Conservation (phyloP, 139 green algal species). For the Cymbomonas tetramitiformis region DNA sequence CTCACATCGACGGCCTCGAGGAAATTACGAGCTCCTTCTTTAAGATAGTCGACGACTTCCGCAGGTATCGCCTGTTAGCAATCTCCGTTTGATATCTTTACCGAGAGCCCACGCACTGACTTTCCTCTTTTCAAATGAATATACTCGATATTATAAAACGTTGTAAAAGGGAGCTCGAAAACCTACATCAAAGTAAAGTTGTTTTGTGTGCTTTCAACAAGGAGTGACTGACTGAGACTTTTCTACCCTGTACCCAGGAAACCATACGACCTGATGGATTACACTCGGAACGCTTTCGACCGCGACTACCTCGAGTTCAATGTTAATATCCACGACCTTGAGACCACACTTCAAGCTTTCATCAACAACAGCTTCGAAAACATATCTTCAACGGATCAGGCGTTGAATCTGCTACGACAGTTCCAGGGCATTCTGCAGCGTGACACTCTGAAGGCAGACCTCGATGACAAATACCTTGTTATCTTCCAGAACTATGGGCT, state of each 20-base stretch:
- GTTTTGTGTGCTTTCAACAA: too few species aligned
- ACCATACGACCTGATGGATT: slow-evolving; percentile 81
- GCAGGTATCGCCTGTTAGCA: too few species aligned
- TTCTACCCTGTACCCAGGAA: slow-evolving; percentile 61
- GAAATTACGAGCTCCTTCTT: slow-evolving; percentile 62
- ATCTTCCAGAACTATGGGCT: slow-evolving; percentile 71
- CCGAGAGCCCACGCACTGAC: too few species aligned
- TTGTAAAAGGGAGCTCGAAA: too few species aligned
- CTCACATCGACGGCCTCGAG: slow-evolving; percentile 66
- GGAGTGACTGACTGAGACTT: too few species aligned
- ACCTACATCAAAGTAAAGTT: too few species aligned
- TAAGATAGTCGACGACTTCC: slow-evolving; percentile 67
- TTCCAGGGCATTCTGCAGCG: slow-evolving; percentile 68
- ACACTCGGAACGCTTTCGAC: slow-evolving; percentile 67
- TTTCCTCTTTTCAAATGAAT: too few species aligned
- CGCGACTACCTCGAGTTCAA: slow-evolving; percentile 85
- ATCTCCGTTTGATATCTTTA: too few species aligned
- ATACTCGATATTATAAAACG: too few species aligned
- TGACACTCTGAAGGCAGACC: slow-evolving; percentile 54
- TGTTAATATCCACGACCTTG: slow-evolving; percentile 85
- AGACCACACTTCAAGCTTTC: slow-evolving; percentile 66
- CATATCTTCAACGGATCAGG: slow-evolving; percentile 66
- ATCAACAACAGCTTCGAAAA: slow-evolving; percentile 71
- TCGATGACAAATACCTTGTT: slow-evolving; percentile 67
- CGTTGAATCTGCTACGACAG: slow-evolving; percentile 68